These are phyloP conservation scores for Claviceps sp. DNA, from an alignment of 2,329 filamentous ascomycete species.

Conservation along the genomic window DNA sequence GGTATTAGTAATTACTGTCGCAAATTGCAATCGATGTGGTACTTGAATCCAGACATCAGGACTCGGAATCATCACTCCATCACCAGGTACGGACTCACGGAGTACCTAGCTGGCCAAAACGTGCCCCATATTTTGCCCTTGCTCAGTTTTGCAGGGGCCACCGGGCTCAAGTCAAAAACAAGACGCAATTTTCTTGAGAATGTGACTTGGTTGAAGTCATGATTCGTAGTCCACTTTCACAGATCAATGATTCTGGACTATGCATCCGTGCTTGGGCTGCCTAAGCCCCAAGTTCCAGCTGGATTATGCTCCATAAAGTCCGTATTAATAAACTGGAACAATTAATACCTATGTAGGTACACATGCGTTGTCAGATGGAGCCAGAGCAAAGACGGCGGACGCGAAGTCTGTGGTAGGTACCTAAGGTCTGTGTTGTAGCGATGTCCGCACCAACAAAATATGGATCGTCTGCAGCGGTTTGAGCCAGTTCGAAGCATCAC, in stretches of 20 bases:
- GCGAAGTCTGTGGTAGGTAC: not conserved
- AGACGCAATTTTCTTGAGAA: not conserved
- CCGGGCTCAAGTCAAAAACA: not conserved
- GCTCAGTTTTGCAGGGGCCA: not conserved
- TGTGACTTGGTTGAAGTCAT: not conserved
- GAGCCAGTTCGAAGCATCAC: not conserved
- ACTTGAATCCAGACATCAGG: not conserved
- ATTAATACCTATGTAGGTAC: not conserved
- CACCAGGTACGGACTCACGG: not conserved
- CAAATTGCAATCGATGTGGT: not conserved
- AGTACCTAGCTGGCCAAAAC: not conserved
- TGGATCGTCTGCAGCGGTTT: not conserved
- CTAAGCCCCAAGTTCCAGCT: not conserved
- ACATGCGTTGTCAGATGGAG: not conserved
- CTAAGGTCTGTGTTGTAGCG: not conserved
- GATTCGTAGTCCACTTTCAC: not conserved
- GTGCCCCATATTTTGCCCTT: constrained; percentile 1
- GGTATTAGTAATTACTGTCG: not conserved
- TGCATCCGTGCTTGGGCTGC: not conserved
- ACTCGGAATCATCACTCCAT: not conserved
- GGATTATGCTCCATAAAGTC: not conserved
- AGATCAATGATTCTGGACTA: not conserved
- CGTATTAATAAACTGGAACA: not conserved
- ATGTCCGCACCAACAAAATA: not conserved
- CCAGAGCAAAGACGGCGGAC: not conserved